Conservation (phyloP, 441 rosid species). For the Cnidoscolus chayamansa region DNA sequence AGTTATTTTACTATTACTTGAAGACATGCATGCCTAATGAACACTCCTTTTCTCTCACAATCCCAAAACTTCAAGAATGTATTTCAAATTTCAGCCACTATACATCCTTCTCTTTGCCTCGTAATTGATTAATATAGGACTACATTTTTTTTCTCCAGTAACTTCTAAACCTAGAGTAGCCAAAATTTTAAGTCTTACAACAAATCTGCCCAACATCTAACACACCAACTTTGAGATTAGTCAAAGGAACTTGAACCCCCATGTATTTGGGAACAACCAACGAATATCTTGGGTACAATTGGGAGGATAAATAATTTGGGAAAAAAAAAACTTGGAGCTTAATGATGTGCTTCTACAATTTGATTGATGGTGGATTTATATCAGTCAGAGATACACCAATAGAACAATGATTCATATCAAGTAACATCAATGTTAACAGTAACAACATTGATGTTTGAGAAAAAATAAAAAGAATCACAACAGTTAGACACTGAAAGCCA, state of each 20-base stretch:
- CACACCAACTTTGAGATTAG: neutral
- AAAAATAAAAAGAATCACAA: slow-evolving; percentile 7
- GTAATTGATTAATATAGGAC: neutral
- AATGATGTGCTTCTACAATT: too few relatives aligned
- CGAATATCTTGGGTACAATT: too few relatives aligned
- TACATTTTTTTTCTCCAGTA: neutral
- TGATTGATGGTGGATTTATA: too few relatives aligned
- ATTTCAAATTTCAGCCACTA: neutral
- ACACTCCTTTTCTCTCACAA: neutral
- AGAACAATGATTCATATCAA: neutral
- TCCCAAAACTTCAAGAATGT: neutral
- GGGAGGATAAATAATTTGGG: too few relatives aligned
- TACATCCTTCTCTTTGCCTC: neutral
- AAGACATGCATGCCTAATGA: neutral
- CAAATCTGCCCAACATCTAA: neutral
- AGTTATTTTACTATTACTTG: neutral
- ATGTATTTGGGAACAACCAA: too few relatives aligned
- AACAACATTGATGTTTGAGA: neutral
- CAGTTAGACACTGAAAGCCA: slow-evolving; percentile 11
- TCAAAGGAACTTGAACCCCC: neutral
- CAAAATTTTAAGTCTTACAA: neutral
- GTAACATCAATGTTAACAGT: neutral
- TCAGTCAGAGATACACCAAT: neutral
- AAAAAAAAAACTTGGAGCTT: too few relatives aligned
- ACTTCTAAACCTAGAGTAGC: neutral